Evolutionary conservation across 345 rosid genomes (phyloP).

Genomic region (Conringia planisiliqua): DNA sequence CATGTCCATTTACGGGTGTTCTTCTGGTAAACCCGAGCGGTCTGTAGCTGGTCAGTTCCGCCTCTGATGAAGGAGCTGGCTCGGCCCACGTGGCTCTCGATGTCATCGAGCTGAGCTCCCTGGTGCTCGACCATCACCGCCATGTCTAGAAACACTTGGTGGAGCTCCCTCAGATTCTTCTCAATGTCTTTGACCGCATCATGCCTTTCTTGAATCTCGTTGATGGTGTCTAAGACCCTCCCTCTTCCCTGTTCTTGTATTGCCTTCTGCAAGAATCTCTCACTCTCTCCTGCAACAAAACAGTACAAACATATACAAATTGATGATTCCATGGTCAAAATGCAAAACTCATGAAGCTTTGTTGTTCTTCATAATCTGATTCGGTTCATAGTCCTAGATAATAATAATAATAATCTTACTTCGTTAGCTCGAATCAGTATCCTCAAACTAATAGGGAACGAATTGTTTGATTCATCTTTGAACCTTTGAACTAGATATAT

Average conservation of each 20-base stretch:
- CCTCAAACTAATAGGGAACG: neutral
- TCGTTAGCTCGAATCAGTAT: neutral
- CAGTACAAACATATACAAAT: neutral
- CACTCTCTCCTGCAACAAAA: conserved; percentile 70
- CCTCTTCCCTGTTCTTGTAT: conserved; percentile 95
- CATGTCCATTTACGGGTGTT: conserved; percentile 82
- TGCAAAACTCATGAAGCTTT: neutral
- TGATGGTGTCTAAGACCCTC: conserved; percentile 62
- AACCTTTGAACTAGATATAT: neutral
- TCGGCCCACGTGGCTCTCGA: conserved; percentile 70
- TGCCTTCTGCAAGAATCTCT: conserved; percentile 80
- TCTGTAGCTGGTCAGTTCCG: conserved; percentile 53
- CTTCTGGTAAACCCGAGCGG: conserved; percentile 66
- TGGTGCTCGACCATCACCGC: conserved; percentile 74
- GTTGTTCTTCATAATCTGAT: neutral
- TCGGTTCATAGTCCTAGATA: too few species aligned
- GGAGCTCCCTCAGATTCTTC: conserved; percentile 75
- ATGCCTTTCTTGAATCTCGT: conserved; percentile 86
- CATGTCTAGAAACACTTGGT: conserved; percentile 91
- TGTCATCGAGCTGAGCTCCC: conserved; percentile 74
- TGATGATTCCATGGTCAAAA: neutral
- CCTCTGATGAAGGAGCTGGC: conserved; percentile 69
- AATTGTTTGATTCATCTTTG: neutral
- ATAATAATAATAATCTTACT: neutral
- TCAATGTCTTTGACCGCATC: conserved; percentile 81